phyloP scores from a whole-genome alignment of 2,329 filamentous ascomycete genomes.

The Colletotrichum salicis region DNA sequence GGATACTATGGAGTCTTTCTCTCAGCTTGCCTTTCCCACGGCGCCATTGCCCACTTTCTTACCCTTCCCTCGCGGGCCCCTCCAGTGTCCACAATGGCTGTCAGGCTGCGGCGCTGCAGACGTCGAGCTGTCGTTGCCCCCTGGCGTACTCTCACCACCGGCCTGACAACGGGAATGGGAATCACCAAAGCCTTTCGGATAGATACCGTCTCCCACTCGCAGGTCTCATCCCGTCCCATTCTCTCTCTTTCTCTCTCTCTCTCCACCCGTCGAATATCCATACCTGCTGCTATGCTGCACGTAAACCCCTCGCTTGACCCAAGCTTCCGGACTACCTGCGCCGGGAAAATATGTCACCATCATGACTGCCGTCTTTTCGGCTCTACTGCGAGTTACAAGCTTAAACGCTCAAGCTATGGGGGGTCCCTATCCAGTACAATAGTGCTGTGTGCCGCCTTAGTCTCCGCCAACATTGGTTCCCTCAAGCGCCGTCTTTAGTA shows the following conservation, averaged over 20 bases:
- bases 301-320: not conserved
- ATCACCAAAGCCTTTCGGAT: slow-evolving; percentile 1
- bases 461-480: not conserved
- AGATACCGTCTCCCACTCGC: not conserved
- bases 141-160: slow-evolving; percentile 29
- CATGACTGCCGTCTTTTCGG: not conserved
- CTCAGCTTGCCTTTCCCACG: not conserved
- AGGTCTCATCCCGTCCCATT: not conserved
- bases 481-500: not conserved
- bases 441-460: not conserved
- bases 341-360: slow-evolving; percentile 2
- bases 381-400: not conserved
- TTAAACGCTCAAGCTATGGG: not conserved
- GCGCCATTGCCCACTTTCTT: not conserved
- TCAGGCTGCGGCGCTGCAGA: slow-evolving; percentile 8
- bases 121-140: slow-evolving; percentile 7
- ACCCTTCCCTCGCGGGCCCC: not conserved
- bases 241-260: not conserved
- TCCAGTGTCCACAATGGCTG: slow-evolving; percentile 4
- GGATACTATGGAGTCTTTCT: not conserved
- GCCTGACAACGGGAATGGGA: slow-evolving; percentile 17
- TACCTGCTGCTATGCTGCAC: not conserved
- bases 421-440: not conserved
- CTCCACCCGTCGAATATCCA: not conserved
- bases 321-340: not conserved